Base-by-base conservation (phyloP, 306 rosid genomes). In the Prunus dulcis region DNA sequence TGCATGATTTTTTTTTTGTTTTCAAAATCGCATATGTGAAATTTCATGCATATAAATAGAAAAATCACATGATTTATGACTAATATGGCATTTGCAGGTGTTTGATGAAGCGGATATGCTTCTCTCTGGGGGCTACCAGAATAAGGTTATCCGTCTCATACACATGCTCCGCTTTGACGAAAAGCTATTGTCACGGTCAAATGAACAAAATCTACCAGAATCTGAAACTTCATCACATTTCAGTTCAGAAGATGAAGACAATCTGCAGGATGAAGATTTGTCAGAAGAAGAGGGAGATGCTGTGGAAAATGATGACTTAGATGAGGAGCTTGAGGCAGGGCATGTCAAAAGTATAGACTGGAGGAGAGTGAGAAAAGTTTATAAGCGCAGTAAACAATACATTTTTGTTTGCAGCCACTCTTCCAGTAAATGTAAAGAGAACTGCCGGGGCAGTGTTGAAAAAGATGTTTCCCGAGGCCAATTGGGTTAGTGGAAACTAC, bases 41-140 rank as follows among this genome's bases (percentile, higher is more conserved):
- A 34, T 46, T 20, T 12, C 61, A 47, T 20, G 30, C 19, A 27
- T 28, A 41, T 13, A 30, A 0, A 43, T 23, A 12, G 57, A 25
- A 19, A 19, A 53, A 62, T 19, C 18, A 28, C 61, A 13, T 50
- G 17, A 45, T 69, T 27, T 76, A 11, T 81, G 60, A 51, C 57
- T 18, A 43, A 55, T 70, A 53, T 65, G 71, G 22, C 30, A 30
- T 19, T 65, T 27, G n/a, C 79, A 95, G 98, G 98, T 95, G 60
- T 95, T 95, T 81, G 98, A 95, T 89, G 98, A 95, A 85, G 98
- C 97, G 32, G 98, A 92, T 73, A 92, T 95, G 98, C 98, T 95
- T 86, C 93, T 95, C 73, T 86, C 89, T 76, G 98, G 98, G 63
- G 84, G 98, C 61, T 95, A 92, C 80, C 95, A 90, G 83, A 95